Percentiles rank a stretch among this genome's conserved stretches.
These are phyloP conservation scores for Botrytis cinerea DNA, from an alignment of 2,329 filamentous ascomycete species.

Conservation along the genomic window DNA sequence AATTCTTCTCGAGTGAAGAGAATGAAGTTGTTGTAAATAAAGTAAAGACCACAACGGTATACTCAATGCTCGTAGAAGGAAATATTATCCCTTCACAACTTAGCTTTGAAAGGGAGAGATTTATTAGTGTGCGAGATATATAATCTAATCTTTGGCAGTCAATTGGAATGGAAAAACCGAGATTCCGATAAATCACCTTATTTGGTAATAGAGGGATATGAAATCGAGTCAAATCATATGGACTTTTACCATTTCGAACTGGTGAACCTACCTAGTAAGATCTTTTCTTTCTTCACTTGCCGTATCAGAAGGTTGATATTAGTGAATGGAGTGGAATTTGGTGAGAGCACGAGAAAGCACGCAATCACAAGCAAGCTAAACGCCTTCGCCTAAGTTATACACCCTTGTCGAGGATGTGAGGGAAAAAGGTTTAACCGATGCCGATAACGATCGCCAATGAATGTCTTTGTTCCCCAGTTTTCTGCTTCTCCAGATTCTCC, in stretches of 20 bases:
- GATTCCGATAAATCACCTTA: conserved; percentile 13
- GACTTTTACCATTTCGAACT: background rate
- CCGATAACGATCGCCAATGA: background rate
- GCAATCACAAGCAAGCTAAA: conserved; percentile 8
- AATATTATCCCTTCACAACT: conserved; percentile 14
- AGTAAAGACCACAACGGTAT: background rate
- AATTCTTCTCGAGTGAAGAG: background rate
- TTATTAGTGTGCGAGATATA: conserved; percentile 10
- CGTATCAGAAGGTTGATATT: background rate
- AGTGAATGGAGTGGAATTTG: conserved; percentile 11
- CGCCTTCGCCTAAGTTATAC: background rate
- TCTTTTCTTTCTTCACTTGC: conserved; percentile 6
- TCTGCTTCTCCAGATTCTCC: background rate
- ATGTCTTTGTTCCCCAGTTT: background rate
- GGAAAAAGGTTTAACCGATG: conserved; percentile 7
- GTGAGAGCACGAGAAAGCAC: conserved; percentile 9
- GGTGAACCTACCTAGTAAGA: background rate
- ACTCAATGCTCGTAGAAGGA: background rate
- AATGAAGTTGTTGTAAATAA: background rate
- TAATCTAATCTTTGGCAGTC: background rate
- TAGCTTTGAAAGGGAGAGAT: conserved; percentile 20
- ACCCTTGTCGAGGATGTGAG: background rate
- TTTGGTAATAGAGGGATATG: conserved; percentile 1
- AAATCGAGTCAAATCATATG: background rate
- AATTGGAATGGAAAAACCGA: conserved; percentile 14